These are phyloP conservation scores for Aspergillus sp. DNA, from an alignment of 2,329 filamentous ascomycete species.

Conservation along the genomic window DNA sequence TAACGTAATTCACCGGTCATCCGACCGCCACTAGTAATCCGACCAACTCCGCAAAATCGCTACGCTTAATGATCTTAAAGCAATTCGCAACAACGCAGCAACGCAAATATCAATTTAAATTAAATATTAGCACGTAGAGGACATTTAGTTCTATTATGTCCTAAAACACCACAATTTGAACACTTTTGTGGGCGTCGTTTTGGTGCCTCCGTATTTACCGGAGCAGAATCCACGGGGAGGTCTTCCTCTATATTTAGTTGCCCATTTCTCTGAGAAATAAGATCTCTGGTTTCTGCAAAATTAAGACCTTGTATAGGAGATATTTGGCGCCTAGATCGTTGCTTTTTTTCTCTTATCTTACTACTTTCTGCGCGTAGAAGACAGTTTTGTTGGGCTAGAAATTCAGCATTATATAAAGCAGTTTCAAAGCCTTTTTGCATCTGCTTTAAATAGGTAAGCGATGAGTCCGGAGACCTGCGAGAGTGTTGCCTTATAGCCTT, in stretches of 20 bases:
- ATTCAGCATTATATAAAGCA: background rate
- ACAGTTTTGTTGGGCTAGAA: background rate
- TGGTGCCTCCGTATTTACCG: background rate
- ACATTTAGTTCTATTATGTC: constrained; percentile 1
- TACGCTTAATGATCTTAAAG: background rate
- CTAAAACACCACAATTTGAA: constrained; percentile 1
- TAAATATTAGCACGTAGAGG: background rate
- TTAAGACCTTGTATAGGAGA: too few relatives aligned
- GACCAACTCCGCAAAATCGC: background rate
- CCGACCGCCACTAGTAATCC: background rate
- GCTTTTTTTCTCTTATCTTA: background rate
- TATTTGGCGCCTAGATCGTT: too few relatives aligned
- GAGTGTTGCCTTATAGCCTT: background rate
- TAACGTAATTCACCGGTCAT: constrained; percentile 4
- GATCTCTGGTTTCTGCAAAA: too few relatives aligned
- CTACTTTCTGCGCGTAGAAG: background rate
- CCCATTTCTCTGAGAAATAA: background rate
- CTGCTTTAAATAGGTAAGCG: background rate
- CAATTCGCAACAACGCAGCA: background rate
- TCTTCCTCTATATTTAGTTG: background rate
- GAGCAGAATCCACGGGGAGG: background rate
- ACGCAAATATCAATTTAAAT: background rate
- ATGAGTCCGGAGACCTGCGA: background rate
- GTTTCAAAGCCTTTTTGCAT: background rate
- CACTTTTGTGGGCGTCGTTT: constrained; percentile 3